Conservation (phyloP, 345 rosid genomes). For the Orychophragmus violaceus region DNA sequence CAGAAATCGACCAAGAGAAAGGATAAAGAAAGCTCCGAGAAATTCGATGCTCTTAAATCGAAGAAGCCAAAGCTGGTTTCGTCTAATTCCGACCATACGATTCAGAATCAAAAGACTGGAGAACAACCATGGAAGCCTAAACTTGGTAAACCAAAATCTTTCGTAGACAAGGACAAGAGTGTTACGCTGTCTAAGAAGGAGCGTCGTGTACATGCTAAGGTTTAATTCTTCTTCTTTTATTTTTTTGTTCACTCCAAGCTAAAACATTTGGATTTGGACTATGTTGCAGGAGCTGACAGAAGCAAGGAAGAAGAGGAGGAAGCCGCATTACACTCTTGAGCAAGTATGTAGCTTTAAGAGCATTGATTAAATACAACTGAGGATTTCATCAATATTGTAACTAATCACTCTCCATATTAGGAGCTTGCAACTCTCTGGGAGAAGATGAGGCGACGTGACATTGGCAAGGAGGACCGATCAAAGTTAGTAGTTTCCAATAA, state of each 20-base stretch:
- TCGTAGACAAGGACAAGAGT: slow-evolving; percentile 1
- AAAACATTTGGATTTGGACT: not conserved
- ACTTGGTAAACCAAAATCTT: slow-evolving; percentile 5
- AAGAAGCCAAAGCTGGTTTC: slow-evolving; percentile 27
- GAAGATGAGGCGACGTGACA: slow-evolving; percentile 83
- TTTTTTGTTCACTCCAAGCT: not conserved
- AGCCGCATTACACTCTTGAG: slow-evolving; percentile 72
- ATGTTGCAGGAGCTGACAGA: slow-evolving; percentile 56
- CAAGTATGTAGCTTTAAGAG: slow-evolving; percentile 44
- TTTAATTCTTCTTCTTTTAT: not conserved
- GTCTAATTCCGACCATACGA: not conserved
- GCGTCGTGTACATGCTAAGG: slow-evolving; percentile 30
- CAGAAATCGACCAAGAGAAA: slow-evolving; percentile 27
- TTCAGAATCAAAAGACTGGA: not conserved
- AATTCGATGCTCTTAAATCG: slow-evolving; percentile 8
- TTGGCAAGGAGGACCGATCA: slow-evolving; percentile 77
- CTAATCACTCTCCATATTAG: slow-evolving; percentile 34
- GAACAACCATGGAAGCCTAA: slow-evolving; percentile 5
- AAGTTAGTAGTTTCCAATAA: slow-evolving; percentile 40
- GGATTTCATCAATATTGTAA: no score
- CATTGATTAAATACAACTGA: no score
- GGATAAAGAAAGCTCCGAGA: slow-evolving; percentile 7
- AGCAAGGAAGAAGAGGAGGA: slow-evolving; percentile 87
- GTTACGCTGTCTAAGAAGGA: slow-evolving; percentile 20
- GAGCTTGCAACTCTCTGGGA: slow-evolving; percentile 92